Base-by-base conservation (phyloP, 345 rosid genomes). In the Erodium maritimum region DNA sequence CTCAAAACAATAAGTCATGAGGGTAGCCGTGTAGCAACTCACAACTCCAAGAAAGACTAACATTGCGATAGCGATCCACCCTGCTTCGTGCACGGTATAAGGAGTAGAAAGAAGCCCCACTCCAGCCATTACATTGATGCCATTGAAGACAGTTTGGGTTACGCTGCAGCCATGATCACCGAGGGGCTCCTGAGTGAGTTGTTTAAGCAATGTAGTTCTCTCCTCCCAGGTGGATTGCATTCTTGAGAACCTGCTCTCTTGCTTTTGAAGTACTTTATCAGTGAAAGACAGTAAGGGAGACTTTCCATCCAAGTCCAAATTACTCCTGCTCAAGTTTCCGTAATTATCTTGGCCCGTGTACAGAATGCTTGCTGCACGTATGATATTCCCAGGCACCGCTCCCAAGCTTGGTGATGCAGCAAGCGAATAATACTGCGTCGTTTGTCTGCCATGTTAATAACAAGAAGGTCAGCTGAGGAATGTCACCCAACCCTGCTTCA, bases 31-130 rank as follows among this genome's bases (percentile, higher is more conserved):
- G 70, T 88, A 91, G 67, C 87, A 91, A 71, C 86, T 88, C 1
- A 82, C 74, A 58, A 70, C 64, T 4, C 84, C 82, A 59, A 91
- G 83, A 24, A 80, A 17, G 21, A 64, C 23, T 52, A 91, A 78
- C 52, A 91, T 73, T 20, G 65, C 54, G 72, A 88, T 65, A 81
- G 91, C 78, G 51, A 79, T 79, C 96, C 96, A 91, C 17, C 96
- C 98, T 53, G 79, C 86, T 84, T 83, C 75, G 75, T 70, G 82
- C 61, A 86, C 72, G 10, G 98, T 78, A 51, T 34, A 77, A 67
- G 98, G 95, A 46, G 91, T 88, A 13, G 98, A 91, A 2, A 88
- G 86, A 63, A 91, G 77, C 63, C 96, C 99, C 61, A 88, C 86
- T 73, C 99, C 95, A 68, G 80, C 95, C 99, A 91, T 71, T 22